phyloP scores from a whole-genome alignment of 768 basidiomycete genomes.

The Clavaria fumosa region DNA sequence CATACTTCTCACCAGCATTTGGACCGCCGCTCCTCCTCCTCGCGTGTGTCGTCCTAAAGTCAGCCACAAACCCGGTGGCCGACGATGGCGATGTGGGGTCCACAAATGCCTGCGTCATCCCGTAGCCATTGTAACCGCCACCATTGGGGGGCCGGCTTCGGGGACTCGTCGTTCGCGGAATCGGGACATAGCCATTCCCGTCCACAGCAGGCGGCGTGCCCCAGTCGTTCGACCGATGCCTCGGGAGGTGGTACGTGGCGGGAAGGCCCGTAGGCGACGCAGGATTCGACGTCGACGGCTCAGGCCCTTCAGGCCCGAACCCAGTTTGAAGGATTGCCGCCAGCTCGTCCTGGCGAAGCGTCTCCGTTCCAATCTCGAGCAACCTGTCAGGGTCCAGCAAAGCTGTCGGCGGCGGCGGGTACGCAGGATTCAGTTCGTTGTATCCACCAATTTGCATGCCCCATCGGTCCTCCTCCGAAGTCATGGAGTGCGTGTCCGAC shows the following conservation, averaged over 20 bases:
- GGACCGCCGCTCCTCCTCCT: slow-evolving; percentile 10
- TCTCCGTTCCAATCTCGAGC: slow-evolving; percentile 26
- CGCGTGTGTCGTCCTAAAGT: slow-evolving; percentile 8
- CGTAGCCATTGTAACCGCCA: slow-evolving; percentile 22
- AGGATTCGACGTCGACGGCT: slow-evolving; percentile 30
- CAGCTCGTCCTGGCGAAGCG: slow-evolving; percentile 60
- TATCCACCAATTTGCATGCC: slow-evolving; percentile 90
- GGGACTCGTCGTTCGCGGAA: too few species aligned
- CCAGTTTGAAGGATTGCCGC: slow-evolving; percentile 88
- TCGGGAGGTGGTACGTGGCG: too few species aligned
- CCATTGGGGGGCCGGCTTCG: too few species aligned
- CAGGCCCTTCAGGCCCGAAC: slow-evolving; percentile 63
- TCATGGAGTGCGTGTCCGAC: slow-evolving; percentile 65
- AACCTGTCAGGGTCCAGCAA: slow-evolving; percentile 31
- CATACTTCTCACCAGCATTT: slow-evolving; percentile 28
- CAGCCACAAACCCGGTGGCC: slow-evolving; percentile 19
- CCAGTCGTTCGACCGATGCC: too few species aligned
- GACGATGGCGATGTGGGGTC: slow-evolving; percentile 27
- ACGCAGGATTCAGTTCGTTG: slow-evolving; percentile 69
- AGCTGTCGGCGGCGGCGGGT: slow-evolving; percentile 75
- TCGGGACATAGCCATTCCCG: too few species aligned
- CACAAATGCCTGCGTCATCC: slow-evolving; percentile 14
- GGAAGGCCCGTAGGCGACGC: slow-evolving; percentile 45
- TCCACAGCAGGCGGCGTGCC: too few species aligned
- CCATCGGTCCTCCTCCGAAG: slow-evolving; percentile 93